Evolutionary conservation across 2,329 filamentous ascomycete species (phyloP), one percentile per base, ranked within the genome.

Genomic region (Torrubiella hemipterigena): DNA sequence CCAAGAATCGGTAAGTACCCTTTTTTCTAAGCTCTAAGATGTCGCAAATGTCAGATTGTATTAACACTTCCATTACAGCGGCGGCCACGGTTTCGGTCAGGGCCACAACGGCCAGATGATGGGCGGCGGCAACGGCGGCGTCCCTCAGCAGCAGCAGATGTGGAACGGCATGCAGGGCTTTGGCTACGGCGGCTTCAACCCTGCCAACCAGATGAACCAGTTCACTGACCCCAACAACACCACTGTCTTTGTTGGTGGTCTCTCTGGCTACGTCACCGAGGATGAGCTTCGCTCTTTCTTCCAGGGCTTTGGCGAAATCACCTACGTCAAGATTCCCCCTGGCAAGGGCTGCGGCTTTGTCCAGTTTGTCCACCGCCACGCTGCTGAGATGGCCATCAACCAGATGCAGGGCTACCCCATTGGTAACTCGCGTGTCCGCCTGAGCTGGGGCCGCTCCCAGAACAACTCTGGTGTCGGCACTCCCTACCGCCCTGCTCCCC

Each of bases 391-490:
- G 91, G 91, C 91, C 45, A 98, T 98, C 73, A 98, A 98, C 65
- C 91, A 98, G 64, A 98, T 98, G 91, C 91, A 98, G 63, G 91
- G 91, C 38, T 98, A 98, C 56, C 91, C 91, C 16, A 98, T 98
- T 50, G 91, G 91, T 34, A 98, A 98, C 70, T 96, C 89, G 28
- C 86, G 91, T 43, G 91, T 98, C 37, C 86, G 91, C 49, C 73
- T 98, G 44, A 94, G 85, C 56, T 98, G 91, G 91, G 91, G 91
- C 41, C 83, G 91, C 42, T 93, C 83, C 33, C 91, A 98, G 70
- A 98, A 96, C 76, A 98, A 98, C 70, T 96, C 89, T 39, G 91
- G 91, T 35, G 91, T 93, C 38, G 91, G 91, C 43, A 96, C 91
- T 45, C 91, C 91, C 36, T 96, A 98, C 64, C 82, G 91, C 42